Base-by-base conservation (phyloP, 495 filamentous ascomycete species). In the Hyaloscypha variabilis region DNA sequence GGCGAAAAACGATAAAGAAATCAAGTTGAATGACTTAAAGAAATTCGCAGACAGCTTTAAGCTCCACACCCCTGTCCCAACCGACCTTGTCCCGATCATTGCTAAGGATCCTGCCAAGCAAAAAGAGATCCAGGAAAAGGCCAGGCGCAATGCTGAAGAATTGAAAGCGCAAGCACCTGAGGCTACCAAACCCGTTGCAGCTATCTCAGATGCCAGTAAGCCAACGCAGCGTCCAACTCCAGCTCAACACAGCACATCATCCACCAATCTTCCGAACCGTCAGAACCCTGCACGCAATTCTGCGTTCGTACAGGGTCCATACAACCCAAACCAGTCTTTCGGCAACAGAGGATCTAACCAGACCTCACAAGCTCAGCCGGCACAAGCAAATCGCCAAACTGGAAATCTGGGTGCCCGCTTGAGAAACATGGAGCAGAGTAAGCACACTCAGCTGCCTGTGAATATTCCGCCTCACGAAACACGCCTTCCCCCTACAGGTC, bases 11-110 rank as follows among this genome's bases (percentile, higher is more conserved):
- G 91, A 97, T 69, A 95, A 96, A 72, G 90, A 91, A 65, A 83
- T 93, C 68, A 97, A 96, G 78, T 74, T 99, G 61, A 94, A 90
- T 64, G 95, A 99, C 72, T 78, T 99, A 63, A 94, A 93, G 84
- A 97, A 93, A 68, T 99, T 99, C 72, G 91, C 96, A 0, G 81
- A 89, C 71, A 95, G 83, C 75, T 99, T 99, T 81, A 97, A 97
- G 76, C 85, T 99, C 1, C 85, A 88, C 13, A 97, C 93, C 1
- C 92, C 92, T 11, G 93, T 99, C 10, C 95, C 95, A 8, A 87
- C 86, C 65, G 95, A 99, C 76, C 77, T 99, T 54, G 91, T 99
- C 25, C 88, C 91, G 2, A 99, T 99, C 67, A 88, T 99, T 51
- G 94, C 95, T 24, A 99, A 98, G 74, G 95, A 99, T 73, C 91